Conservation (phyloP, 148 eudicot genomes). For the Cornus controversa region DNA sequence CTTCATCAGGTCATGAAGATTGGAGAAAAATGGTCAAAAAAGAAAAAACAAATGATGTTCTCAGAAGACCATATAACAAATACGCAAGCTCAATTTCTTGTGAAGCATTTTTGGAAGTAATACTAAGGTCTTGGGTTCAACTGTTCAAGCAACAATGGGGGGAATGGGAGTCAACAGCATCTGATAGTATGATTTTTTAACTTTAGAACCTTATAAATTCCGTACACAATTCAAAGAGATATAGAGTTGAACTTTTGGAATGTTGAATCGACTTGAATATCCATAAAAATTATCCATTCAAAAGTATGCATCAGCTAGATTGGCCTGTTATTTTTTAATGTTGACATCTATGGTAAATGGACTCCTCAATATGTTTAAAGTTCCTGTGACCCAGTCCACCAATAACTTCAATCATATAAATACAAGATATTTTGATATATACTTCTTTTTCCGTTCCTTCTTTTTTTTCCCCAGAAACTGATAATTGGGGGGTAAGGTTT, state of each 20-base stretch:
- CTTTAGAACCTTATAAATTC: no score
- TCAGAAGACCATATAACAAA: background rate
- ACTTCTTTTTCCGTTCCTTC: background rate
- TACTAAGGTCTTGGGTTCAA: background rate
- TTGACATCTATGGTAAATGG: no score
- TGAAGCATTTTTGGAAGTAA: background rate
- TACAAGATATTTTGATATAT: no score
- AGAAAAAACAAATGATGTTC: background rate
- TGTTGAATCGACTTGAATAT: no score
- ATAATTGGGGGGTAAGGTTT: background rate
- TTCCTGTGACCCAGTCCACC: no score
- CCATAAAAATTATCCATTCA: no score
- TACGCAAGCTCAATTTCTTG: background rate
- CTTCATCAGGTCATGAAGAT: background rate
- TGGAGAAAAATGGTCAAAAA: background rate
- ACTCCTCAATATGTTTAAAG: no score
- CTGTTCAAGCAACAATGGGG: background rate
- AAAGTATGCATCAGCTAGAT: no score
- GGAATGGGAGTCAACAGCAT: background rate
- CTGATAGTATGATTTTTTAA: no score
- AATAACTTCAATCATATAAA: no score
- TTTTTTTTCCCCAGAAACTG: background rate
- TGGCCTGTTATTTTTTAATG: background rate
- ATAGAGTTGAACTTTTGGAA: no score
- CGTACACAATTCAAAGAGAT: no score